Base-by-base conservation (phyloP, 345 rosid genomes). In the Citrus unshiu region DNA sequence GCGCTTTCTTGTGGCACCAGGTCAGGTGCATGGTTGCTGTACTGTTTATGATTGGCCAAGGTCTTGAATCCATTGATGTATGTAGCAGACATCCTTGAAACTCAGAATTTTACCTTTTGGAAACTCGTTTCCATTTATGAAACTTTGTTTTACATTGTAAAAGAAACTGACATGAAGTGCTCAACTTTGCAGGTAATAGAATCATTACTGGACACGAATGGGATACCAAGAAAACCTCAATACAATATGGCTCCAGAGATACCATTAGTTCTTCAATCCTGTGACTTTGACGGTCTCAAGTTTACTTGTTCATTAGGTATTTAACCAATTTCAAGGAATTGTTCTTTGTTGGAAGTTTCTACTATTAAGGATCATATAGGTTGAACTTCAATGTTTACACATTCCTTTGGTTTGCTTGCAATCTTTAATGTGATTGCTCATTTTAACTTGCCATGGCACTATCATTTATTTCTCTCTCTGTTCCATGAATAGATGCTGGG, bases 1-100 rank as follows among this genome's bases (percentile, higher is more conserved):
- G 93, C 80, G 97, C 99, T 76, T 95, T 95, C 86, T 82, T 93
- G 72, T 92, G 97, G 98, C 99, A 95, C 84, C 99, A 95, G 79
- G 89, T 95, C 77, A 92, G 99, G 39, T 91, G 95, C 87, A 92
- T 95, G 88, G 98, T 93, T 73, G 88, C 95, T 46, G 95, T 95
- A 76, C 87, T 95, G 63, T 93, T 95, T 88, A 89, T 95, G 99
- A 88, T 93, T 18, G 98, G 99, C 70, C 95, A 87, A 81, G 58
- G 97, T 64, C 84, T 89, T 58, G 99, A 95, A 83, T 84, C 98
- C 12, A 83, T 89, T 64, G 90, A 91, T 83, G 98, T 95, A 83
- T 72, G 93, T 89, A 78, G 63, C 76, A 61, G 73, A 34, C 49
- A n/a, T 54, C 75, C 74, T 81, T 39, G 6, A 7, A 30, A 77